These are phyloP conservation scores for Bromus sterilis DNA, from an alignment of 176 grass and related monocot genomes.

Conservation along the genomic window DNA sequence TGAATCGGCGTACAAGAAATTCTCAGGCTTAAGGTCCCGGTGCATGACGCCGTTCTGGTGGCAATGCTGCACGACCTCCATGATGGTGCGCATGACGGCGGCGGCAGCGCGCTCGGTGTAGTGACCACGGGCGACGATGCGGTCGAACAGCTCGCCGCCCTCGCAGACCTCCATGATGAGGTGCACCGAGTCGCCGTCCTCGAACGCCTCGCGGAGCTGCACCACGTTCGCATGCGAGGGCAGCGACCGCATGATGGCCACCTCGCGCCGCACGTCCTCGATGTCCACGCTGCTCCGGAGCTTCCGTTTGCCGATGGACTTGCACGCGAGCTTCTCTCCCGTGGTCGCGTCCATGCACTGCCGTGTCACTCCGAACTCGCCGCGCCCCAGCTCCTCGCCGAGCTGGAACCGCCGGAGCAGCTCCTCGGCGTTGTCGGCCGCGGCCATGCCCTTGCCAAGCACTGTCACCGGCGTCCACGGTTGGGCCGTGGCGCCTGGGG, in stretches of 20 bases:
- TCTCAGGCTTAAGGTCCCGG: slow-evolving; percentile 90
- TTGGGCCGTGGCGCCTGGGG: neutral
- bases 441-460: slow-evolving; percentile 7
- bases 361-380: slow-evolving; percentile 54
- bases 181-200: slow-evolving; percentile 63
- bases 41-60: slow-evolving; percentile 69
- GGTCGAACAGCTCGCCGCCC: slow-evolving; percentile 81
- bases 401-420: slow-evolving; percentile 36
- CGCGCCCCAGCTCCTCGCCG: slow-evolving; percentile 48
- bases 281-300: slow-evolving; percentile 43
- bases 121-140: slow-evolving; percentile 50
- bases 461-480: neutral
- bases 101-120: slow-evolving; percentile 61
- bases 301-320: slow-evolving; percentile 55
- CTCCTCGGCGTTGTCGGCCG: neutral
- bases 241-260: slow-evolving; percentile 49
- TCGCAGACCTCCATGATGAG: slow-evolving; percentile 84
- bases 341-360: slow-evolving; percentile 24
- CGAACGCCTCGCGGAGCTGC: slow-evolving; percentile 50
- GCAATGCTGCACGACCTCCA: slow-evolving; percentile 56
- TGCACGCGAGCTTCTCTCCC: slow-evolving; percentile 40
- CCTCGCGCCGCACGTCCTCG: slow-evolving; percentile 57
- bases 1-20: slow-evolving; percentile 57
- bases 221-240: slow-evolving; percentile 55
- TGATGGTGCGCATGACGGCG: slow-evolving; percentile 50